Conservation (phyloP, 257 asterid species). For the Scutellaria galericulata region DNA sequence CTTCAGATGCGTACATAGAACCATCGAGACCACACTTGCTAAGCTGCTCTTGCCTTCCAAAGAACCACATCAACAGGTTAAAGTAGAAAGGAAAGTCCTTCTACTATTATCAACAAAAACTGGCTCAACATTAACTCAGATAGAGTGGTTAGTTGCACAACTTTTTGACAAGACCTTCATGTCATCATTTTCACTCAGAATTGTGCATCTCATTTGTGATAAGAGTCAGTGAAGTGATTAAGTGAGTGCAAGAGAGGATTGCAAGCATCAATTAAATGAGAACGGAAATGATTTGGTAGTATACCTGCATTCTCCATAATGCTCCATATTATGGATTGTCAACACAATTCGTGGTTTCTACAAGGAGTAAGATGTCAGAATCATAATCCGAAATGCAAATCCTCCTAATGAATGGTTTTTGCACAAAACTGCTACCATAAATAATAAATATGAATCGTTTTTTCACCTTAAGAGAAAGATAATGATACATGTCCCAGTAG, state of each 20-base stretch:
- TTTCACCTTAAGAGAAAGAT: slow-evolving; percentile 76
- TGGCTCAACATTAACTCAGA: slow-evolving; percentile 9
- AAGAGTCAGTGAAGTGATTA: background rate
- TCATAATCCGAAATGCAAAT: slow-evolving; percentile 26
- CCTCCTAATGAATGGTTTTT: slow-evolving; percentile 1
- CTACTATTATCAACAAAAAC: background rate
- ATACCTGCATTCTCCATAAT: slow-evolving; percentile 93
- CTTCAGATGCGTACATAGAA: slow-evolving; percentile 72
- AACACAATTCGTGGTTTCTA: slow-evolving; percentile 83
- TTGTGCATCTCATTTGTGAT: slow-evolving; percentile 5
- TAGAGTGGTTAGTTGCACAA: background rate
- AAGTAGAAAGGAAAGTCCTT: slow-evolving; percentile 11
- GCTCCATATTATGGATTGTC: slow-evolving; percentile 97
- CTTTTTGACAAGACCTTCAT: background rate
- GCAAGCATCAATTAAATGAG: slow-evolving; percentile 13
- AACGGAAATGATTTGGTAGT: slow-evolving; percentile 16
- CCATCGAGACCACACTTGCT: slow-evolving; percentile 92
- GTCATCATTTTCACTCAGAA: slow-evolving; percentile 8
- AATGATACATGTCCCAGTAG: slow-evolving; percentile 90
- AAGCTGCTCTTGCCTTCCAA: slow-evolving; percentile 80
- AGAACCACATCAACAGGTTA: slow-evolving; percentile 34
- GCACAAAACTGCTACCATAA: background rate
- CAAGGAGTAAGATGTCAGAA: slow-evolving; percentile 33
- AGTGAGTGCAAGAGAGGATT: slow-evolving; percentile 14
- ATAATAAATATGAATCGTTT: slow-evolving; percentile 5